phyloP scores from a whole-genome alignment of 345 rosid genomes.

The Euphorbia peplus region DNA sequence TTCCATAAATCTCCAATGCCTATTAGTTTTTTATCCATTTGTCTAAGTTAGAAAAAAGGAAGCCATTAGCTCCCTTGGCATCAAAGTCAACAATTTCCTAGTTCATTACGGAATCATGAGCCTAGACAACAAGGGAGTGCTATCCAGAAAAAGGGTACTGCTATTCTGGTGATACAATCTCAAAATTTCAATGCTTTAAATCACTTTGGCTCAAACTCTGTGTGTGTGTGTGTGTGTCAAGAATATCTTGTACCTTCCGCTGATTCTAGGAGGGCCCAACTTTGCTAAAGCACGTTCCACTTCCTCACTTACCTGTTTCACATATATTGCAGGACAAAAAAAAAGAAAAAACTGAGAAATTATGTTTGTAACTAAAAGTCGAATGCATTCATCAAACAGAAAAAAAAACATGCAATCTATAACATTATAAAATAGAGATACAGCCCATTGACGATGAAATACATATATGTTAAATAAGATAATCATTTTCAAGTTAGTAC shows the following conservation, averaged over 20 bases:
- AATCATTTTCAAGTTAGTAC: too few species aligned
- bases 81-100: neutral
- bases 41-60: neutral
- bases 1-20: neutral
- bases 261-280: conserved; percentile 85
- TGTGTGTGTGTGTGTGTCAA: neutral
- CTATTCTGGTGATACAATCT: neutral
- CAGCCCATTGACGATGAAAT: too few species aligned
- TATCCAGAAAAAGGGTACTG: neutral
- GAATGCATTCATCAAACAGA: neutral
- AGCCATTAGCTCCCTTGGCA: too few species aligned
- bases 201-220: neutral
- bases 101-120: neutral
- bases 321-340: conserved; percentile 13
- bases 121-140: neutral
- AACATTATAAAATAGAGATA: too few species aligned
- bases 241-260: conserved; percentile 54
- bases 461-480: too few species aligned
- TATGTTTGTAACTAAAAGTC: too few species aligned
- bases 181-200: neutral
- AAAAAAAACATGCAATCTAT: neutral
- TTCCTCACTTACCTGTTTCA: conserved; percentile 94
- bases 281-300: conserved; percentile 98
- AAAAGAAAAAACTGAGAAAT: conserved; percentile 4
- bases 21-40: neutral